A percentile compares a stretch with the other conserved stretches of the same genome.
Conservation (phyloP, 495 filamentous ascomycete species). For the Elaphomyces granulatus region DNA sequence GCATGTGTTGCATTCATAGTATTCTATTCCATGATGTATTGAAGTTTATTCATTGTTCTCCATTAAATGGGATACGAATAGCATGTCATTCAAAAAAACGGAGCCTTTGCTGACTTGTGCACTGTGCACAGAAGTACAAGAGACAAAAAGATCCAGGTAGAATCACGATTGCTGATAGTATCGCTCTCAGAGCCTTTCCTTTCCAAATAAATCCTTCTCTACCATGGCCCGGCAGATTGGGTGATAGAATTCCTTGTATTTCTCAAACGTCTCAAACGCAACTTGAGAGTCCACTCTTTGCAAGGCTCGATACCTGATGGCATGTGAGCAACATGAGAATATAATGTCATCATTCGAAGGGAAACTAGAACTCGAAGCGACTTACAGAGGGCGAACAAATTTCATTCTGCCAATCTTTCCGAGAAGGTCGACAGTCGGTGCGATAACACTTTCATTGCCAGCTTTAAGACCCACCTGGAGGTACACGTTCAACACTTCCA, state of each 20-base stretch:
- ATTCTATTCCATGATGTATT: too few species aligned
- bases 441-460: conserved; percentile 47
- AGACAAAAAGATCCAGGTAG: too few species aligned
- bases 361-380: not conserved
- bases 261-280: conserved; percentile 70
- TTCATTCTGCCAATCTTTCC: conserved; percentile 89
- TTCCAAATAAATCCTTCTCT: conserved; percentile 64
- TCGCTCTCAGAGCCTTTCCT: conserved; percentile 13
- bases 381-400: conserved; percentile 71
- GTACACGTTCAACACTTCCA: conserved; percentile 70
- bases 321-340: not conserved
- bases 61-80: too few species aligned
- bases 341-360: not conserved
- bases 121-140: too few species aligned
- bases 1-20: too few species aligned
- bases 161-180: too few species aligned
- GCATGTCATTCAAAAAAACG: too few species aligned
- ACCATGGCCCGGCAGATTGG: conserved; percentile 77
- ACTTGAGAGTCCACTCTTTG: conserved; percentile 56
- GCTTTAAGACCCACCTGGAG: conserved; percentile 64
- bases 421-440: conserved; percentile 56
- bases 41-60: too few species aligned
- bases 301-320: conserved; percentile 52
- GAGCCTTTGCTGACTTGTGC: too few species aligned
- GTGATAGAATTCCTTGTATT: conserved; percentile 84